Base-by-base conservation (phyloP, 176 grass and related monocot genomes). In the Elymus sibiricus region DNA sequence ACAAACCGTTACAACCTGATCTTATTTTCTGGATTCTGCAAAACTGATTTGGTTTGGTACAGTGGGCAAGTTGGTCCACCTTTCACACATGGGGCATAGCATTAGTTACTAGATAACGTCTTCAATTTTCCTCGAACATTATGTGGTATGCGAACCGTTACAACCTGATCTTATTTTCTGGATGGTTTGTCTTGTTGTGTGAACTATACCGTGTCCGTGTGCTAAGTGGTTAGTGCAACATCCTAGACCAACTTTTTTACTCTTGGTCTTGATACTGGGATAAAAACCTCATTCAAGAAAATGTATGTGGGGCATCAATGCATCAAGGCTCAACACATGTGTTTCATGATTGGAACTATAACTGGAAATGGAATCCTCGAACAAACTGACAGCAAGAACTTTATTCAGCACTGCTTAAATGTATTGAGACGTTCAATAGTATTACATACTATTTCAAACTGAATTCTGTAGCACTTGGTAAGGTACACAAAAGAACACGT, bases 1-100 rank as follows among this genome's bases (percentile, higher is more conserved):
- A 64, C 39, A 58, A 67, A 76, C 46, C 34, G 59, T 80, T 58
- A 58, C 55, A 22, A 7, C 34, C 35, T 87, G 44, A 44, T 79
- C 10, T 67, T 72, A 35, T 43, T 71, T 74, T 46, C 7, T 74
- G 15, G 84, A 46, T 83, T 90, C 37, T 84, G 75, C 80, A 66
- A 66, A 67, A 79, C 1, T 44, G 84, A 47, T 87, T 83, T 79
- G 5, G 43, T 74, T 46, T 4, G 66, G 26, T 67, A 26, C 21
- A 27, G 80, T 61, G 67, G 74, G 26, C 60, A 59, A 79, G 75
- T 79, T 83, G 80, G 27, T 19, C 67, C 32, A 65, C 21, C 51
- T 82, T 70, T 42, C 64, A 55, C 64, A 42, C 22, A 79, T 11
- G 19, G 4, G 9, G 28, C 32, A 35, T 24, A 70, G 14, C 21